Evolutionary conservation across 1,139 yeast species (phyloP).

Genomic region (Suhomyces taliae): DNA sequence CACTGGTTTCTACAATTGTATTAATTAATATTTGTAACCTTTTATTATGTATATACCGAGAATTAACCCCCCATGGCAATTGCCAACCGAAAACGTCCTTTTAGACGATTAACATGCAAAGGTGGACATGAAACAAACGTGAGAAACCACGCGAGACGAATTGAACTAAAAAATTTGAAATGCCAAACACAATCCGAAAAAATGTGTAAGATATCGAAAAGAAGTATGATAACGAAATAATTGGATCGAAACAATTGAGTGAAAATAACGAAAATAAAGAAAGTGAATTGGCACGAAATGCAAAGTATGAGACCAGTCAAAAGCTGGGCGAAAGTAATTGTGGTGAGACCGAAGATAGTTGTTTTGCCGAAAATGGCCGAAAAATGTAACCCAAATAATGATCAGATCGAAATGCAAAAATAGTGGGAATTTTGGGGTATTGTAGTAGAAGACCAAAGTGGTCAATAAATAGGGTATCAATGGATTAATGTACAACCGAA

Average conservation of each 20-base stretch:
- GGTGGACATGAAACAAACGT: background rate
- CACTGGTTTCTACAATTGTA: background rate
- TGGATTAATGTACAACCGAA: conserved; percentile 13
- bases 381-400: background rate
- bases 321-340: background rate
- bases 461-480: conserved; percentile 5
- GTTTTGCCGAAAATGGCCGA: background rate
- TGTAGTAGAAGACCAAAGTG: background rate
- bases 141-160: background rate
- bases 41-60: background rate
- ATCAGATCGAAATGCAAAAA: background rate
- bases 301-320: background rate
- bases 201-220: background rate
- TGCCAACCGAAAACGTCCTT: conserved; percentile 1
- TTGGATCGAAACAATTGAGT: background rate
- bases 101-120: background rate
- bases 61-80: background rate
- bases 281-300: conserved; percentile 2
- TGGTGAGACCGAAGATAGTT: too few relatives aligned
- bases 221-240: background rate
- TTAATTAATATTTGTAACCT: background rate
- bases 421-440: background rate
- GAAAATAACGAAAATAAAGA: background rate
- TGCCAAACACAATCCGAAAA: background rate
- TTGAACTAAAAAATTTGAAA: background rate